Evolutionary conservation across 257 asterid species (phyloP), one percentile per base, ranked within the genome.

Genomic region (Dorcoceras hygrometricum): DNA sequence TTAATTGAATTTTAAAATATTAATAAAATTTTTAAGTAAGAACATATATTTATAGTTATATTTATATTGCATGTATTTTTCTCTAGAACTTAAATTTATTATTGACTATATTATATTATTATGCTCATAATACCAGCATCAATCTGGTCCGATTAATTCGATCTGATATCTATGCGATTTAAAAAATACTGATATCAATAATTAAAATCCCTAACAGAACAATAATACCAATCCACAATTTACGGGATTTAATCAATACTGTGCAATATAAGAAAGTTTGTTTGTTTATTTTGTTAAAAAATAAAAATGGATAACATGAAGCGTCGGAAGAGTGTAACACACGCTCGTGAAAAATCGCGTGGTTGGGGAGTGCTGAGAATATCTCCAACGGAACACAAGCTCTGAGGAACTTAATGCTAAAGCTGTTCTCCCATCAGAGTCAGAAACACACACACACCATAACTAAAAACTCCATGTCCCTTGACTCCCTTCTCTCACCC

Each of bases 351-450:
- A 0, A 26, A 16, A 43, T 83, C 68, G 89, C 82, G 86, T 87
- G 89, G 78, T 26, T 26, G 27, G 59, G 73, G 27, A 46, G 53
- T 22, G 68, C 19, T 57, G 5, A 59, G 77, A 65, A 74, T 80
- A 89, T 83, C 82, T 62, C 71, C 78, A 75, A 72, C 68, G 80
- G 77, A 71, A 77, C 69, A 63, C 81, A 65, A 32, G 59, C 67
- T 28, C 65, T 31, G 43, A 0, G 27, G 14, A 50, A 54, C 51
- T 59, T 50, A 67, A 63, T 39, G 29, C 43, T 57, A 73, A 68
- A 58, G 75, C 84, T 76, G 79, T 70, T 53, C 57, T 11, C 50
- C 71, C 75, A 77, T 74, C 77, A 63, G 72, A 19, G 69, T 39
- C n/a, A 12, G 50, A 39, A 39, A 8, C 8, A 4, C 61, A 63